Evolutionary conservation across 2,329 filamentous ascomycete species (phyloP).

Genomic region (Endothia cerciana): DNA sequence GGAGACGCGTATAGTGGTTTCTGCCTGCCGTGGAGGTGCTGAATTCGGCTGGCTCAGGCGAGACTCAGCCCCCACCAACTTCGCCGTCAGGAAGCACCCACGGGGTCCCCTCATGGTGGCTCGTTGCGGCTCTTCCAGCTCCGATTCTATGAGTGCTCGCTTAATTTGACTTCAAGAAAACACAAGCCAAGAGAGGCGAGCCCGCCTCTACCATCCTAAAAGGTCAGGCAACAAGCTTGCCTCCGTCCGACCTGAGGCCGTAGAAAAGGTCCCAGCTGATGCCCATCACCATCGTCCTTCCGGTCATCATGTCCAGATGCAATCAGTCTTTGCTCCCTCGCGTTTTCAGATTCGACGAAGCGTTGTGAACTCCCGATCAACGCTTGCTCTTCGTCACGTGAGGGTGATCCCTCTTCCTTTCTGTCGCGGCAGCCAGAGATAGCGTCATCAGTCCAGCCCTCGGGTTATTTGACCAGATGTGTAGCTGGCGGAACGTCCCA

Average conservation of each 20-base stretch:
- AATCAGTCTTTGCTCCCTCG: neutral
- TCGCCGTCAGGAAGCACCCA: neutral
- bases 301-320: neutral
- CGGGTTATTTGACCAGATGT: neutral
- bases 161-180: neutral
- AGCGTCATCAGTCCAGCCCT: neutral
- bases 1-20: conserved; percentile 28
- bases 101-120: neutral
- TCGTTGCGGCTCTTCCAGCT: neutral
- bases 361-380: neutral
- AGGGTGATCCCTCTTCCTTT: neutral
- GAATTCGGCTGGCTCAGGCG: neutral
- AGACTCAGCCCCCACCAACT: neutral
- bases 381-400: neutral
- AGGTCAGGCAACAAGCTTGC: neutral
- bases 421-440: too few relatives aligned
- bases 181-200: neutral
- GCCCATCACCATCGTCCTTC: neutral
- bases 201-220: neutral
- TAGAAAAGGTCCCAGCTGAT: neutral
- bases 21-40: conserved; percentile 11
- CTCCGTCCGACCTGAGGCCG: neutral
- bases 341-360: neutral
- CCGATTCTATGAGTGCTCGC: neutral
- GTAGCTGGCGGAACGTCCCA: neutral